phyloP scores from a whole-genome alignment of 1,284 basidiomycete genomes.

The Schizopora paradoxa region DNA sequence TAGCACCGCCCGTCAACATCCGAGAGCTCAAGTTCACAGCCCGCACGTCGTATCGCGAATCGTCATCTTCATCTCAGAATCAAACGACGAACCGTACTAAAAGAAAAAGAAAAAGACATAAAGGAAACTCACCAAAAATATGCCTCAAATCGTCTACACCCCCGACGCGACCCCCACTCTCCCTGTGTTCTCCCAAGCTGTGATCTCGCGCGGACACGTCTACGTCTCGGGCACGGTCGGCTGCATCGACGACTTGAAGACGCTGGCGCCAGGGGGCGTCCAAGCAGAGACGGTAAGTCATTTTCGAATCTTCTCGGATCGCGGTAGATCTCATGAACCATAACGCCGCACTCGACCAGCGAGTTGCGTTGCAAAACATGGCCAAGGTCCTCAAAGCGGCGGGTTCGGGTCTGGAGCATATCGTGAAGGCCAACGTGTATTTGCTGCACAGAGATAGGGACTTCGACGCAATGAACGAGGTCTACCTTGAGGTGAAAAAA shows the following conservation, averaged over 20 bases:
- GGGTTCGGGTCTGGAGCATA: constrained; percentile 50
- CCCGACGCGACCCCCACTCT: constrained; percentile 22
- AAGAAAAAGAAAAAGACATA: too few species aligned
- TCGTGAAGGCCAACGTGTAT: constrained; percentile 61
- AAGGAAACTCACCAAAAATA: not conserved
- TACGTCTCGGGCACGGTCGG: constrained; percentile 62
- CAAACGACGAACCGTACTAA: too few species aligned
- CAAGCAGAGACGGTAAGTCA: constrained; percentile 45
- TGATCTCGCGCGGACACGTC: constrained; percentile 46
- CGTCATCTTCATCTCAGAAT: too few species aligned
- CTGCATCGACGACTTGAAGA: constrained; percentile 39
- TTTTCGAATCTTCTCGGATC: not conserved
- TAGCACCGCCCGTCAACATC: too few species aligned
- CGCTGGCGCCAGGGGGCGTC: constrained; percentile 47
- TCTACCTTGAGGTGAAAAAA: constrained; percentile 41
- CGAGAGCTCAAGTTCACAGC: too few species aligned
- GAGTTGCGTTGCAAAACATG: constrained; percentile 53
- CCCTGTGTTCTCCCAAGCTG: constrained; percentile 38
- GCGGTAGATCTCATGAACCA: not conserved
- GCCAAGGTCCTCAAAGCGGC: constrained; percentile 52
- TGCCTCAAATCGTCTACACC: constrained; percentile 26
- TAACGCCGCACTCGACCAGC: constrained; percentile 30
- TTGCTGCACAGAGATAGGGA: constrained; percentile 47
- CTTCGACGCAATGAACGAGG: constrained; percentile 48
- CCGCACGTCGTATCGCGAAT: too few species aligned